phyloP scores from a whole-genome alignment of 2,329 filamentous ascomycete genomes.

The Dendrostoma leiphaemia region DNA sequence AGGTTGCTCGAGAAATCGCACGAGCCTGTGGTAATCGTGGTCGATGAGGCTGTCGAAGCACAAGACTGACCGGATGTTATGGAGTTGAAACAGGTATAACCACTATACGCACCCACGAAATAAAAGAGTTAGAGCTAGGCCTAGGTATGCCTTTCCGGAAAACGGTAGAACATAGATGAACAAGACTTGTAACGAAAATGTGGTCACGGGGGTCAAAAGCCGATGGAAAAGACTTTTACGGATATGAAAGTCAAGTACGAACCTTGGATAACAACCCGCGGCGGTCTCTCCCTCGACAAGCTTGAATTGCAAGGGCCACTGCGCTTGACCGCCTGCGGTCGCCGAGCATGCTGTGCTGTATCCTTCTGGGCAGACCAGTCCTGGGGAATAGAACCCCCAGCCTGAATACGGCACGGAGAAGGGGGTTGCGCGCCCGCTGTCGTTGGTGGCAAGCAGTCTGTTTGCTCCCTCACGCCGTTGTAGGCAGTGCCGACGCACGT shows the following conservation, averaged over 20 bases:
- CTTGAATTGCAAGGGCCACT: neutral
- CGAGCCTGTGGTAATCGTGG: neutral
- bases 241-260: neutral
- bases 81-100: neutral
- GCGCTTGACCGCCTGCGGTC: neutral
- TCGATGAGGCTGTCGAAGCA: neutral
- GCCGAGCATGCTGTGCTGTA: neutral
- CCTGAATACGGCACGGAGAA: neutral
- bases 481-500: neutral
- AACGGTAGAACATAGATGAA: too few species aligned
- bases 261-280: constrained; percentile 3
- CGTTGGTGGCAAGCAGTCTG: neutral
- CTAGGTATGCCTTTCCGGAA: too few species aligned
- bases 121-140: neutral
- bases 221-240: too few species aligned
- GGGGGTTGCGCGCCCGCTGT: neutral
- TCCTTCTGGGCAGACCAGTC: neutral
- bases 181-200: neutral
- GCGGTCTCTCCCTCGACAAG: neutral
- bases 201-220: neutral
- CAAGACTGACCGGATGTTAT: neutral
- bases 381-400: constrained; percentile 7
- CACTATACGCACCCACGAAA: neutral
- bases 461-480: neutral
- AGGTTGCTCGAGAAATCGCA: neutral